These are phyloP conservation scores for Chenopodium quinoa DNA, from an alignment of 148 eudicot species.

Conservation along the genomic window DNA sequence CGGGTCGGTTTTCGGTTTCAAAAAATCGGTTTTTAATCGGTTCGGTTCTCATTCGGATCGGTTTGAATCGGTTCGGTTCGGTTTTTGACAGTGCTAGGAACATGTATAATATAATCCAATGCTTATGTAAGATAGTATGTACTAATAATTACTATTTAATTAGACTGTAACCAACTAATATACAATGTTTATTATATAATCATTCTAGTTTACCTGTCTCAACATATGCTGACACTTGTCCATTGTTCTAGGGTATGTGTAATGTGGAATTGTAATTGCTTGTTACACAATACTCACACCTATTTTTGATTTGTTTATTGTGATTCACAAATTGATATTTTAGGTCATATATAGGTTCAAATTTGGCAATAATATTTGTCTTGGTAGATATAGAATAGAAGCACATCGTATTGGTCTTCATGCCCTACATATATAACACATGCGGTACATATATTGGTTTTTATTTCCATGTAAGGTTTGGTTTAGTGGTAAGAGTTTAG, in stretches of 20 bases:
- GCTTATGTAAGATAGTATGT: not conserved
- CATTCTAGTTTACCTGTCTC: conserved; percentile 7
- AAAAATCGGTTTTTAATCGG: too few species aligned
- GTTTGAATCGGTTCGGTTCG: too few species aligned
- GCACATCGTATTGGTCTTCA: not conserved
- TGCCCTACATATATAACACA: too few species aligned
- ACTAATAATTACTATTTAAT: not conserved
- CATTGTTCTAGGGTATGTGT: conserved; percentile 5
- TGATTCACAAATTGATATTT: not conserved
- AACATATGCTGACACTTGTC: not conserved
- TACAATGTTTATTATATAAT: not conserved
- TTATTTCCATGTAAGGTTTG: too few species aligned
- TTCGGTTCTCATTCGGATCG: too few species aligned
- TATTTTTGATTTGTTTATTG: not conserved
- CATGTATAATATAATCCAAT: not conserved
- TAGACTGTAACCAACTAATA: not conserved
- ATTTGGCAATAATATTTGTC: not conserved
- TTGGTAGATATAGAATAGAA: not conserved
- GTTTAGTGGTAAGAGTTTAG: too few species aligned
- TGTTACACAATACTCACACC: not conserved
- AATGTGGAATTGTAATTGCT: not conserved
- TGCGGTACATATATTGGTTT: too few species aligned
- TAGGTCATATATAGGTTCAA: not conserved
- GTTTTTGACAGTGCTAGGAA: too few species aligned
- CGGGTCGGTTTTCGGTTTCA: too few species aligned